Evolutionary conservation across 139 green algal genomes (phyloP).

Genomic region (Chlamydomonas schloesseri): DNA sequence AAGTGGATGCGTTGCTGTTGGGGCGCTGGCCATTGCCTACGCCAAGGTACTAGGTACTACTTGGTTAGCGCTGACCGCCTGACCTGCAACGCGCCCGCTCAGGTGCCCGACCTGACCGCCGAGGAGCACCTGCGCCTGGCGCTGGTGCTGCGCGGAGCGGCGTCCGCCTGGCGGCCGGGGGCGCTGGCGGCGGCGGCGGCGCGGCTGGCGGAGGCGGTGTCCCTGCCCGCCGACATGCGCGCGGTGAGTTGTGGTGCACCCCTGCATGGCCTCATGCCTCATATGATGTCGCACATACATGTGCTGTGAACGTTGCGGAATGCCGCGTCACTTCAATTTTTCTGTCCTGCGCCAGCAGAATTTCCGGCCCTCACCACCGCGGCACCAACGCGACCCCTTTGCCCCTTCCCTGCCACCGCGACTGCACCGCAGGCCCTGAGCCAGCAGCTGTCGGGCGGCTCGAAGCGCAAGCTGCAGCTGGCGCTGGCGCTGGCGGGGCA

Average conservation of each 20-base stretch:
- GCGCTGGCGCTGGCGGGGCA: constrained; percentile 11
- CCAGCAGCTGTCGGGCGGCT: constrained; percentile 16
- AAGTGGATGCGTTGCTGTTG: too few relatives aligned
- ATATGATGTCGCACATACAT: too few relatives aligned
- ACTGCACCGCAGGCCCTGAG: background rate
- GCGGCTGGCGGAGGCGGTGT: background rate
- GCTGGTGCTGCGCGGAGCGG: constrained; percentile 2
- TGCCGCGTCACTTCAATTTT: too few relatives aligned
- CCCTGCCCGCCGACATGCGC: constrained; percentile 6
- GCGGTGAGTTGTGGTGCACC: background rate
- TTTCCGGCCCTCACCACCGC: too few relatives aligned
- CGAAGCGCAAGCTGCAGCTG: constrained; percentile 30
- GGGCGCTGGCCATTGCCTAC: too few relatives aligned
- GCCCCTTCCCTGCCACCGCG: too few relatives aligned
- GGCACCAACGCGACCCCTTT: too few relatives aligned
- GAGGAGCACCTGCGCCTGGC: constrained; percentile 21
- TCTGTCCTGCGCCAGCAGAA: too few relatives aligned
- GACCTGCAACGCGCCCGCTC: background rate
- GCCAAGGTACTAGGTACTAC: too few relatives aligned
- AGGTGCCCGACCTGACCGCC: constrained; percentile 6
- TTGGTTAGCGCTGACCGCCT: too few relatives aligned
- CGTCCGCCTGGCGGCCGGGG: background rate
- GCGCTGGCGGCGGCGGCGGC: background rate
- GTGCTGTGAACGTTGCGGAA: too few relatives aligned
- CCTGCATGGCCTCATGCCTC: background rate